Evolutionary conservation across 2,329 filamentous ascomycete genomes (phyloP).

Genomic region (Talaromyces marneffei): DNA sequence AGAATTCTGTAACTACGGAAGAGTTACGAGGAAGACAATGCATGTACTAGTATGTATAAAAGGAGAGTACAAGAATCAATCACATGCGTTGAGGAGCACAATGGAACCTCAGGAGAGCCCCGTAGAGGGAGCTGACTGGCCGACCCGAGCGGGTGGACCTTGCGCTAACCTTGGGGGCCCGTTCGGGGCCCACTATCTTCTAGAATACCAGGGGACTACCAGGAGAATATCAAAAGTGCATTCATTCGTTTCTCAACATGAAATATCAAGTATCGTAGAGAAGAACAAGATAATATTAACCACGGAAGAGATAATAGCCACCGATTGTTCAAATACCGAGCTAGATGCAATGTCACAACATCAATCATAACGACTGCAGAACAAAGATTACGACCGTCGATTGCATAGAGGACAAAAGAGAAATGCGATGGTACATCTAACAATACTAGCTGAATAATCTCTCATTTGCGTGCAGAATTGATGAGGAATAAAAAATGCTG

Average conservation of each 20-base stretch:
- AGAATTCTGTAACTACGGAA: not conserved
- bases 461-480: not conserved
- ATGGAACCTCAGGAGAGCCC: not conserved
- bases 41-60: not conserved
- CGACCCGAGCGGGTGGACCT: not conserved
- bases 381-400: not conserved
- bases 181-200: not conserved
- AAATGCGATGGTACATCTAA: not conserved
- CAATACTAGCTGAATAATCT: not conserved
- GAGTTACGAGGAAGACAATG: not conserved
- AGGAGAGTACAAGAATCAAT: not conserved
- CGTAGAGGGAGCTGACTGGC: not conserved
- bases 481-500: slow-evolving; percentile 6
- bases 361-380: not conserved
- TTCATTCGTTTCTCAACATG: not conserved
- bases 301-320: not conserved
- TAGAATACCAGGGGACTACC: not conserved
- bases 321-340: not conserved
- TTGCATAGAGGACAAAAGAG: not conserved
- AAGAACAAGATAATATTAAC: not conserved
- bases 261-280: not conserved
- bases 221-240: not conserved
- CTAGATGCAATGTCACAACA: slow-evolving; percentile 2
- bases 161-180: not conserved
- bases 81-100: slow-evolving; percentile 6